A percentile compares a stretch with the other conserved stretches of the same genome.
phyloP scores from a whole-genome alignment of 176 grass and related monocot species.

The Bothriochloa decipiens region DNA sequence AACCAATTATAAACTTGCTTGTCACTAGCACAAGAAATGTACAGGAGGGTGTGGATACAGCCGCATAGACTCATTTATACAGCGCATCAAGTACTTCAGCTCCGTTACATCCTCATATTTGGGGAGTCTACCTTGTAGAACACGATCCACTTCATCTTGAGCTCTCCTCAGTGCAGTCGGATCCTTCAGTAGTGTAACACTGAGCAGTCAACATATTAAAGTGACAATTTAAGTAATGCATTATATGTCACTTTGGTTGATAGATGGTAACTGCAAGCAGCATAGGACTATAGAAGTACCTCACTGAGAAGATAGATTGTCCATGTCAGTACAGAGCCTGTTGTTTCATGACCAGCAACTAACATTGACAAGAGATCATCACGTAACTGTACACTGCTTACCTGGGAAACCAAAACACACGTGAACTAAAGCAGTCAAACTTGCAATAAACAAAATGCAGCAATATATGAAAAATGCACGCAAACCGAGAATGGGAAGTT shows the following conservation, averaged over 20 bases:
- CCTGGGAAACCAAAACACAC: slow-evolving; percentile 48
- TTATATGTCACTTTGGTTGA: slow-evolving; percentile 30
- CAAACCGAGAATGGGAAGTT: not conserved
- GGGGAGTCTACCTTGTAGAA: slow-evolving; percentile 93
- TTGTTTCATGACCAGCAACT: slow-evolving; percentile 99
- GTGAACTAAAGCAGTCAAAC: slow-evolving; percentile 24
- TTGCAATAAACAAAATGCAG: slow-evolving; percentile 20
- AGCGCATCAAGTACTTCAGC: slow-evolving; percentile 98
- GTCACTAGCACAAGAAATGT: slow-evolving; percentile 51
- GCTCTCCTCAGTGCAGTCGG: slow-evolving; percentile 67
- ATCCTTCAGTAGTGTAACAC: slow-evolving; percentile 74
- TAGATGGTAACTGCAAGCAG: slow-evolving; percentile 15
- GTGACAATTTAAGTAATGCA: slow-evolving; percentile 48
- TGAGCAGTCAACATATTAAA: slow-evolving; percentile 73
- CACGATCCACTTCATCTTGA: slow-evolving; percentile 84
- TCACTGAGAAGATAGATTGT: slow-evolving; percentile 96
- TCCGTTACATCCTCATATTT: slow-evolving; percentile 98
- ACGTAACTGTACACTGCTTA: slow-evolving; percentile 82
- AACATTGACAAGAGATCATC: slow-evolving; percentile 99
- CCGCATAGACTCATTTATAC: slow-evolving; percentile 98
- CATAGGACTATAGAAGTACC: slow-evolving; percentile 55
- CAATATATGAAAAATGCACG: slow-evolving; percentile 5
- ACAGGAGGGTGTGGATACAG: slow-evolving; percentile 98
- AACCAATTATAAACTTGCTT: slow-evolving; percentile 32
- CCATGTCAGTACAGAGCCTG: slow-evolving; percentile 97